Percentiles rank a stretch among this genome's conserved stretches.
phyloP scores from a whole-genome alignment of 2,329 filamentous ascomycete species.

The Orbilia blumenaviensis region DNA sequence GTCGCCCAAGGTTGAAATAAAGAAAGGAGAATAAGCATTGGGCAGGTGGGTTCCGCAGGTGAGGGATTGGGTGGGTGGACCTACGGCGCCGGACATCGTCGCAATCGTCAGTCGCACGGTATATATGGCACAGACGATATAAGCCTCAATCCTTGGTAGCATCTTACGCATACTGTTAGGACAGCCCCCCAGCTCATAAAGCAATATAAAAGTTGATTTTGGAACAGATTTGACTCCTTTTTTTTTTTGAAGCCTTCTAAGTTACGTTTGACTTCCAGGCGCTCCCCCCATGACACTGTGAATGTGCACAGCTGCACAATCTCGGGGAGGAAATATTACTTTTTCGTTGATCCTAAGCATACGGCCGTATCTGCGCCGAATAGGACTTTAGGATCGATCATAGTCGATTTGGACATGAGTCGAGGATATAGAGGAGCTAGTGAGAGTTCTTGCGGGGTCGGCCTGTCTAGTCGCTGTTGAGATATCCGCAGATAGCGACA shows the following conservation, averaged over 20 bases:
- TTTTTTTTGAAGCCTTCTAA: constrained; percentile 8
- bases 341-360: constrained; percentile 22
- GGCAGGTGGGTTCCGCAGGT: constrained; percentile 52
- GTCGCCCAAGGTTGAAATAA: constrained; percentile 1
- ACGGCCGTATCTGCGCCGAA: background rate
- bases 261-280: constrained; percentile 1
- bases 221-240: background rate
- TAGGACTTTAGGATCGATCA: constrained; percentile 20
- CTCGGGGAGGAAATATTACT: background rate
- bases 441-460: constrained; percentile 27
- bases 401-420: constrained; percentile 8
- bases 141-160: constrained; percentile 45
- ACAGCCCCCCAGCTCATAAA: constrained; percentile 8
- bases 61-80: constrained; percentile 36
- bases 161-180: constrained; percentile 12
- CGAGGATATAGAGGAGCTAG: constrained; percentile 4
- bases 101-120: constrained; percentile 21
- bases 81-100: constrained; percentile 30
- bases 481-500: constrained; percentile 16
- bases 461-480: constrained; percentile 10
- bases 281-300: constrained; percentile 37
- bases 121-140: constrained; percentile 42
- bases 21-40: constrained; percentile 27
- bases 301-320: constrained; percentile 15
- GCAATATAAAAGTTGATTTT: constrained; percentile 20